phyloP scores from a whole-genome alignment of 1,284 basidiomycete species.

The Ganoderma leucocontextum region DNA sequence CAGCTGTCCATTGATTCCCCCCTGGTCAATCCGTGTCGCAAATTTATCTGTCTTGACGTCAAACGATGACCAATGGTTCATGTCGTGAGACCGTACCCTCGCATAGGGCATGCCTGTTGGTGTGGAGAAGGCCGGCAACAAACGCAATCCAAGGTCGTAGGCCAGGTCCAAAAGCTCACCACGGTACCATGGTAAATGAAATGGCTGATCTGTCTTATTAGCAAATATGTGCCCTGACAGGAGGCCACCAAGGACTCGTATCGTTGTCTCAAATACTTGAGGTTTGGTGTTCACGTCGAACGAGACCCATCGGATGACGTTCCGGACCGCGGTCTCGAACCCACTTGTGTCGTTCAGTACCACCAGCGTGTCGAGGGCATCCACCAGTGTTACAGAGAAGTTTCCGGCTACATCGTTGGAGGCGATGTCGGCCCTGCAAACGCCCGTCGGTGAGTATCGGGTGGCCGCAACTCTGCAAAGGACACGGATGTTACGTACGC shows the following conservation, averaged over 20 bases:
- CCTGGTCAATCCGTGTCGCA: slow-evolving; percentile 72
- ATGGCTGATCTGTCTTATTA: slow-evolving; percentile 66
- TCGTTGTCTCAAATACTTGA: slow-evolving; percentile 93
- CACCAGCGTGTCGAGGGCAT: slow-evolving; percentile 84
- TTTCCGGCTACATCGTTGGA: slow-evolving; percentile 89
- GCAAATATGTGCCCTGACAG: slow-evolving; percentile 89
- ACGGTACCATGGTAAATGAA: slow-evolving; percentile 80
- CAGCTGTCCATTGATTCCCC: slow-evolving; percentile 84
- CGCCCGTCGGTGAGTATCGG: not conserved
- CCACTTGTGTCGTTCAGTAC: slow-evolving; percentile 76
- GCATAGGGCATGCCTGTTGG: slow-evolving; percentile 91
- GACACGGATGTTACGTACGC: slow-evolving; percentile 60
- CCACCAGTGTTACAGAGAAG: slow-evolving; percentile 84
- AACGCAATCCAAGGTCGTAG: slow-evolving; percentile 82
- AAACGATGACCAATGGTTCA: not conserved
- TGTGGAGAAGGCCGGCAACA: slow-evolving; percentile 90
- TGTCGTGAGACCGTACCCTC: slow-evolving; percentile 59
- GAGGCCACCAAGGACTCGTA: slow-evolving; percentile 88
- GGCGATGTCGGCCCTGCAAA: slow-evolving; percentile 68
- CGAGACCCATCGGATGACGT: slow-evolving; percentile 79
- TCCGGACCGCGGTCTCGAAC: slow-evolving; percentile 79
- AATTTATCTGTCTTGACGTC: slow-evolving; percentile 66
- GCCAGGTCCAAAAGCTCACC: slow-evolving; percentile 83
- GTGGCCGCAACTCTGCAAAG: not conserved
- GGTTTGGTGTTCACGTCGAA: slow-evolving; percentile 92